Base-by-base conservation (phyloP, 2,329 filamentous ascomycete species). In the Penicillium decumbens region DNA sequence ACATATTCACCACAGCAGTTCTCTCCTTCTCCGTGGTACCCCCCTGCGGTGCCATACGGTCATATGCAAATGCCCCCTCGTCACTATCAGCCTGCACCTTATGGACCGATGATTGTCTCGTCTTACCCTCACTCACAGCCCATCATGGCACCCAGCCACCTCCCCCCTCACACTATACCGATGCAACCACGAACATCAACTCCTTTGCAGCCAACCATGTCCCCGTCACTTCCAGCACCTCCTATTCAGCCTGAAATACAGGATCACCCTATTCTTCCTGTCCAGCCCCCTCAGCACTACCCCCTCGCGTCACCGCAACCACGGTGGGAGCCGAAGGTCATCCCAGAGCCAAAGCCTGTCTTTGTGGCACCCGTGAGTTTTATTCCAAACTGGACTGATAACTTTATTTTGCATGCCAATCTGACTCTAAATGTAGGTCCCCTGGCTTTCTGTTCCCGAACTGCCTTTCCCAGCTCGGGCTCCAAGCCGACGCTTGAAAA, bases 371-470 rank as follows among this genome's bases (percentile, higher is more conserved):
- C 73, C 10, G 75, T 77, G 66, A 68, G 73, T 63, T 29, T 5
- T 15, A 28, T 25, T 28, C 8, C 24, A 12, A 33, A 32, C 32
- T 6, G 10, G 38, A 44, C 25, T 24, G 39, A 50, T 33, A 39
- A 23, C 44, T 30, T 43, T 45, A 15, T 15, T 37, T 8, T 9
- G 12, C 25, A 13, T 39, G 10, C 6, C 7, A 18, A 20, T 33
- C 54, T 63, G 44, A 65, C 45, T 40, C 6, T 43, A 35, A 7
- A 37, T 50, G 25, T 55, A 79, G 75, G 68, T 84, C 18, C 82
- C 82, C 9, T 84, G 81, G 81, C 73, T 81, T 29, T 84, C 81
- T 10, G 74, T 78, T 25, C 74, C 78, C 13, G 76, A 78, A 18
- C 68, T 68, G 28, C 68, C 75, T 2, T 84, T 84, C 59, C 81